phyloP scores from a whole-genome alignment of 1,139 yeast species.

The Candida sp. region DNA sequence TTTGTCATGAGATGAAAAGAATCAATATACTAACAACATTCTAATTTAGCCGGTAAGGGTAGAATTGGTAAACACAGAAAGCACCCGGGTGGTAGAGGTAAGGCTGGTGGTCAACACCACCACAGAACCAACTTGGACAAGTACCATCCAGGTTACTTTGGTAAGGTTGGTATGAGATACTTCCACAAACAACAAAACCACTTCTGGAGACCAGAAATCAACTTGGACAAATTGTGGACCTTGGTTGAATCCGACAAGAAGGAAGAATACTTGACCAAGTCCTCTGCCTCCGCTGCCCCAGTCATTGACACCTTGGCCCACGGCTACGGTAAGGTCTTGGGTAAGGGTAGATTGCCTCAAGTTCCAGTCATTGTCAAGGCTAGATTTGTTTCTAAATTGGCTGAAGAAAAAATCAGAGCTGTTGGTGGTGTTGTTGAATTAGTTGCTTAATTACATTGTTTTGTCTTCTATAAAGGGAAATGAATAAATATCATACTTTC shows the following conservation, averaged over 20 bases:
- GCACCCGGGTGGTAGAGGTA: slow-evolving; percentile 99
- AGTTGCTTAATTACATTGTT: slow-evolving; percentile 70
- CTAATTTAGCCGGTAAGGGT: slow-evolving; percentile 95
- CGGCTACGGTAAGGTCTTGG: slow-evolving; percentile 99
- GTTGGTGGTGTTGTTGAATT: slow-evolving; percentile 99
- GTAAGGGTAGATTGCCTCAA: slow-evolving; percentile 98
- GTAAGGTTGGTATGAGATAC: slow-evolving; percentile 99
- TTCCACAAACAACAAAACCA: slow-evolving; percentile 98
- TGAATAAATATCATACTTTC: not conserved
- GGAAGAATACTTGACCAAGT: slow-evolving; percentile 89
- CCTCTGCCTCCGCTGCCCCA: slow-evolving; percentile 94
- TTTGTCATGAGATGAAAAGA: not conserved
- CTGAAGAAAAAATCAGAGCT: slow-evolving; percentile 99
- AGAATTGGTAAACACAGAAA: slow-evolving; percentile 99
- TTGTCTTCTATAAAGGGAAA: not conserved
- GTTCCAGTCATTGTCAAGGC: slow-evolving; percentile 99
- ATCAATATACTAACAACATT: slow-evolving; percentile 33
- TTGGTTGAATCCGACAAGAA: slow-evolving; percentile 94
- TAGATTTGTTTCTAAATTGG: slow-evolving; percentile 98
- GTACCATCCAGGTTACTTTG: slow-evolving; percentile 99
- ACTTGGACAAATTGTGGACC: slow-evolving; percentile 99
- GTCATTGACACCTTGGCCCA: slow-evolving; percentile 99
- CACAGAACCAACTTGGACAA: slow-evolving; percentile 99
- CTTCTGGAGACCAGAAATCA: slow-evolving; percentile 98
- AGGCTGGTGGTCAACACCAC: slow-evolving; percentile 99